Base-by-base conservation (phyloP, 2,329 filamentous ascomycete genomes). In the Bertia moriformis region DNA sequence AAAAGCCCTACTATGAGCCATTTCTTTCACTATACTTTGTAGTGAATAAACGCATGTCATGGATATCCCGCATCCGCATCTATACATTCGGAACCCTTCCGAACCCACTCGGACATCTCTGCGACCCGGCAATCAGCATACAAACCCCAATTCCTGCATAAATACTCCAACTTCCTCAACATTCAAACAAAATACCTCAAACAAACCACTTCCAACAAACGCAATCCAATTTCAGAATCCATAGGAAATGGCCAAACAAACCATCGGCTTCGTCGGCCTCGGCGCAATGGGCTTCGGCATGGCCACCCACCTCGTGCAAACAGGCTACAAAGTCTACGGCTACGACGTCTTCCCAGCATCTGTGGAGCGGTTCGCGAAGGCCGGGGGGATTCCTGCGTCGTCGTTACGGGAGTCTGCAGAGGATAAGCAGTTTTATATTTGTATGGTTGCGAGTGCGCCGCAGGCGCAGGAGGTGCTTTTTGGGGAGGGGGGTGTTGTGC, bases 241-340 rank as follows among this genome's bases (percentile, higher is more conserved):
- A 10, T n/a, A n/a, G n/a, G 24, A 29, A 35, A 35, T 35, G 32
- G 10, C 32, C 38, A 64, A 62, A 43, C 55, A 56, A 3, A 51
- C 55, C 3, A 47, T 83, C 40, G 70, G 73, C 45, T 84, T 85
- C 58, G 77, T 82, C 45, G 82, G 82, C 63, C 76, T 87, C 3
- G 82, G 82, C 41, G 81, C 81, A 57, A 86, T 86, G 82, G 82
- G 82, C 52, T 82, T 84, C 54, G 82, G 82, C 52, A 86, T 87
- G 81, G 82, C 82, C 45, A 82, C 73, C 43, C 70, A 85, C 52
- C 70, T 87, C 36, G 63, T 85, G 49, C 73, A 75, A 46, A 60
- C 71, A 45, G 78, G 78, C 42, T 83, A 79, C 55, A 43, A 61
- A 18, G 79, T 86, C 18, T 78, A 72, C 17, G 81, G 81, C 41